Base-by-base conservation (phyloP, 2,329 filamentous ascomycete genomes). In the Colletotrichum tamarilloi region DNA sequence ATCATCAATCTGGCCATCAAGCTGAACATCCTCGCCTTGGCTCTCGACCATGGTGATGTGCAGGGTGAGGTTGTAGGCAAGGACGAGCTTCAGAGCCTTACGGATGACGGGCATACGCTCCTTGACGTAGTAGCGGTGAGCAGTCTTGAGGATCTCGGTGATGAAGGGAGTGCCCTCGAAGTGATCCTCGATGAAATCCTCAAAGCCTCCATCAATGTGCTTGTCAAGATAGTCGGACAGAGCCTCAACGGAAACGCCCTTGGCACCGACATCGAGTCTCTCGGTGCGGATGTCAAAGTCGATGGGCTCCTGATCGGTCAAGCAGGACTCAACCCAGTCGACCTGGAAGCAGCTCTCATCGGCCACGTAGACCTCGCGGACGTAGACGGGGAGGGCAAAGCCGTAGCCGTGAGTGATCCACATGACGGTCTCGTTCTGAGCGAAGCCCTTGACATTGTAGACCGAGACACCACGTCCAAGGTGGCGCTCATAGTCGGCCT, bases 331-430 rank as follows among this genome's bases (percentile, higher is more conserved):
- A 65, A 96, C 92, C 96, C 96, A 98, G 84, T 98, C 95, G 65
- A 98, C 89, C 76, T 93, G 92, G 85, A 98, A 97, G 87, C 95
- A 97, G 84, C 94, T 94, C 77, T 97, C 95, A 76, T 98, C 95
- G 64, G 92, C 92, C 24, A 98, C 95, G 77, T 92, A 98, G 53
- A 98, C 95, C 84, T 98, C 95, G 73, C 96, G 94, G 67, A 97
- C 96, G 87, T 93, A 95, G 83, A 98, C 94, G 49, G 96, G 95
- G 64, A 98, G 89, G 78, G 94, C 94, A 83, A 97, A 96, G 59
- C 96, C 96, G 79, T 98, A 98, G 42, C 96, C 96, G 81, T 98
- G 96, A 12, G 96, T 98, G 82, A 98, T 95, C 91, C 95, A 98
- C 83, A 98, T 92, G 63, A 92, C 81, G 0, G 87, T 89, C 82